phyloP scores from a whole-genome alignment of 352 stramenopile species.

The Globisporangium solare region DNA sequence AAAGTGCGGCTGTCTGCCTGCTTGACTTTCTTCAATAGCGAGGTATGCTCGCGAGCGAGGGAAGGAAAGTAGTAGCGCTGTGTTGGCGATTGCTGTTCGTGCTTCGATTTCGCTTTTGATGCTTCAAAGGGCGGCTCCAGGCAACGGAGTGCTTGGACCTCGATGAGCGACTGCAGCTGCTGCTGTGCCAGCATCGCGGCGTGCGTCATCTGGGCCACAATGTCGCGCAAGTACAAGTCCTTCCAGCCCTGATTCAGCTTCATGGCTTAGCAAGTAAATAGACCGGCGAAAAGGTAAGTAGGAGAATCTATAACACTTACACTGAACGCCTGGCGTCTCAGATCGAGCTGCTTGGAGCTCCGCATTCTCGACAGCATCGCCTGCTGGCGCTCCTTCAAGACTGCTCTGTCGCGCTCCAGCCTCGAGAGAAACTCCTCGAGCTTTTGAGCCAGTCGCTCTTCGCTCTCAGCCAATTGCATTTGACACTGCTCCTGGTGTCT shows the following conservation, averaged over 20 bases:
- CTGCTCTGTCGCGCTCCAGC: conserved; percentile 1
- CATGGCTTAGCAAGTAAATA: too few relatives aligned
- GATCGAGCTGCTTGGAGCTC: conserved; percentile 8
- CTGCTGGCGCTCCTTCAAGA: conserved; percentile 13
- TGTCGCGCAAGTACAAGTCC: conserved; percentile 36
- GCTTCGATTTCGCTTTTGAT: neutral
- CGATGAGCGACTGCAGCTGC: conserved; percentile 2
- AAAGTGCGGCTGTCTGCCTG: neutral
- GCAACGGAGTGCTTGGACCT: too few relatives aligned
- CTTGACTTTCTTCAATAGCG: conserved; percentile 3
- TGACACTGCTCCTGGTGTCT: conserved; percentile 16
- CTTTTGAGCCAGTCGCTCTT: conserved; percentile 7
- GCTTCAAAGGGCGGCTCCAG: neutral
- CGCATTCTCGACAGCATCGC: conserved; percentile 11
- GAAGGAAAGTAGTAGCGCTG: conserved; percentile 12
- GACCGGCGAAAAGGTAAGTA: neutral
- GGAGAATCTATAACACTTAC: conserved; percentile 8
- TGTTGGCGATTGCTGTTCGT: neutral
- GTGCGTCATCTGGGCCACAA: conserved; percentile 57
- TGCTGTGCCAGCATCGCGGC: conserved; percentile 49
- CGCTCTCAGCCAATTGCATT: conserved; percentile 24
- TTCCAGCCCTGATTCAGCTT: conserved; percentile 36
- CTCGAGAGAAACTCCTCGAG: neutral
- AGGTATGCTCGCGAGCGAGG: conserved; percentile 2
- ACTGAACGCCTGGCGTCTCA: conserved; percentile 20